Conservation (phyloP, 73 alveolate genomes). For the Uronychia setigera region DNA sequence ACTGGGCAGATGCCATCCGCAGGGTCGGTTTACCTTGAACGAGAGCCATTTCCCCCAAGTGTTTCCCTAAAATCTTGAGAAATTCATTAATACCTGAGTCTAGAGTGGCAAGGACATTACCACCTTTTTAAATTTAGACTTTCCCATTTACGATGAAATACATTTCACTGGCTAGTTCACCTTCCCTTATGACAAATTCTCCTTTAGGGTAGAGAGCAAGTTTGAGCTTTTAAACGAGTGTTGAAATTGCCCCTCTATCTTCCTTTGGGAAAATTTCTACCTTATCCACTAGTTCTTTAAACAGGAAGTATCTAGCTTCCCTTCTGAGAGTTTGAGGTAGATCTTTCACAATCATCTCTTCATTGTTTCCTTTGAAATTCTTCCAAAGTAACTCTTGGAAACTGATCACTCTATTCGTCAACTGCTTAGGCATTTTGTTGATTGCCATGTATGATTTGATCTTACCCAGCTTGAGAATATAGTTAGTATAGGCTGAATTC, state of each 20-base stretch:
- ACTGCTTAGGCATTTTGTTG: constrained; percentile 17
- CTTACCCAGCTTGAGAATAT: constrained; percentile 2
- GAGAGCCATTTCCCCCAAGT: constrained; percentile 63
- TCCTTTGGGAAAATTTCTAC: constrained; percentile 50
- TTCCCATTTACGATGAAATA: constrained; percentile 62
- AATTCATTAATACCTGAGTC: constrained; percentile 14
- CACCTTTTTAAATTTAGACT: constrained; percentile 30
- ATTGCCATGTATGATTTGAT: constrained; percentile 38
- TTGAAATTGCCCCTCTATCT: constrained; percentile 40
- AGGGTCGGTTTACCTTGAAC: constrained; percentile 13
- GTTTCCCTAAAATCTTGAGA: background rate
- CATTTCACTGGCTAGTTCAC: constrained; percentile 67
- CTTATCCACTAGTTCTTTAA: constrained; percentile 25
- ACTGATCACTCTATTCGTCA: constrained; percentile 33
- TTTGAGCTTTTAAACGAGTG: constrained; percentile 41
- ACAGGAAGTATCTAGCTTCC: constrained; percentile 29
- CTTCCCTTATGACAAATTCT: constrained; percentile 51
- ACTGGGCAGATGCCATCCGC: constrained; percentile 27
- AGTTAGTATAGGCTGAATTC: constrained; percentile 35
- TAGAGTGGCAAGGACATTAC: constrained; percentile 29
- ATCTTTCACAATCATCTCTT: constrained; percentile 42
- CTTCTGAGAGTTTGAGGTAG: constrained; percentile 47
- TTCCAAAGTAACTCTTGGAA: constrained; percentile 38
- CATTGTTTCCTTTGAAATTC: constrained; percentile 58
- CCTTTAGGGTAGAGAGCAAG: constrained; percentile 35